These are phyloP conservation scores for Alternaria infectoria DNA, from an alignment of 2,329 filamentous ascomycete species.

Conservation along the genomic window DNA sequence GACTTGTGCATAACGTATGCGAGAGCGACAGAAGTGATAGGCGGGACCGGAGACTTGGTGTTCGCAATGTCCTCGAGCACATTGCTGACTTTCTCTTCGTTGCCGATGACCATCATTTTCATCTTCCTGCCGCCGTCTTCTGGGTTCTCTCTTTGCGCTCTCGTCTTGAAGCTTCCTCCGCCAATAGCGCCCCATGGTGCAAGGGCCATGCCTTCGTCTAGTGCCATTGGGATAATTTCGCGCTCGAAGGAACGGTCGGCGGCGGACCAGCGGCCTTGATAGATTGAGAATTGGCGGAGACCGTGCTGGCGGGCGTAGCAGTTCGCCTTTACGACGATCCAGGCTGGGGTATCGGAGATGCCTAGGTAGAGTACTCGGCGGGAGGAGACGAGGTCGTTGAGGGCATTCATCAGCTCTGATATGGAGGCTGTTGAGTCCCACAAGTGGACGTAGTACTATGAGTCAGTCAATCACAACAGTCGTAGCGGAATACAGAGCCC, in stretches of 20 bases:
- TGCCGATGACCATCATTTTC: conserved; percentile 47
- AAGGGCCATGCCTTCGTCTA: conserved; percentile 51
- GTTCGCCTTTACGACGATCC: conserved; percentile 42
- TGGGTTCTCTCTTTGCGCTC: conserved; percentile 52
- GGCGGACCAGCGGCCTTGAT: conserved; percentile 53
- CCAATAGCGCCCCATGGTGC: conserved; percentile 63
- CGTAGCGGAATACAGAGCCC: not conserved
- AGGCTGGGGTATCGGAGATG: conserved; percentile 53
- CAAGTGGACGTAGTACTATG: conserved; percentile 46
- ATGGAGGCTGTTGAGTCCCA: conserved; percentile 53
- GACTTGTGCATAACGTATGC: conserved; percentile 40
- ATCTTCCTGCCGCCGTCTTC: conserved; percentile 48
- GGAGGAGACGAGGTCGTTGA: conserved; percentile 50
- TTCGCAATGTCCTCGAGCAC: not conserved
- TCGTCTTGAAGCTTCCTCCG: conserved; percentile 52
- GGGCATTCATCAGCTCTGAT: conserved; percentile 53
- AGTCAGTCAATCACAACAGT: conserved; percentile 29
- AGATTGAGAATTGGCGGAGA: conserved; percentile 48
- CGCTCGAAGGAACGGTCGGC: conserved; percentile 53
- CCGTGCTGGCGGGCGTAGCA: conserved; percentile 50
- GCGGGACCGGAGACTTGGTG: conserved; percentile 13
- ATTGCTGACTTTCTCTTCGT: conserved; percentile 59
- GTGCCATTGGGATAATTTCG: conserved; percentile 55
- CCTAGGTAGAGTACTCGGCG: conserved; percentile 56
- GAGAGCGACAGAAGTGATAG: conserved; percentile 58